A percentile compares a stretch with the other conserved stretches of the same genome.
phyloP scores from a whole-genome alignment of 176 grass and related monocot species.

The Elymus sibiricus region DNA sequence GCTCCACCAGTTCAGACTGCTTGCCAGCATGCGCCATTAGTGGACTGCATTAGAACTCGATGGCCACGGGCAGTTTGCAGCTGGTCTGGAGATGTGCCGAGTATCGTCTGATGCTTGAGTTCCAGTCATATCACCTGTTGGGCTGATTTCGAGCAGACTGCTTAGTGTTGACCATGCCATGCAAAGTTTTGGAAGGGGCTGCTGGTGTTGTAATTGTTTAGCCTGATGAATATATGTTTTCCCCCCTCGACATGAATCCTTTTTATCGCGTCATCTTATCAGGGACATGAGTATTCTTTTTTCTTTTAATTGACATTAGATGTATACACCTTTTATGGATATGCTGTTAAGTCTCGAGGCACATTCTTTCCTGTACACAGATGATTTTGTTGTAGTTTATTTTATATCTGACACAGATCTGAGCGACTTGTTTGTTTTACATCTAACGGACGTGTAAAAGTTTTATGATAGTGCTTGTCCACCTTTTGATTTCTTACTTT shows the following conservation, averaged over 20 bases:
- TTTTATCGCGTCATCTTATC: conserved; percentile 45
- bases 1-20: conserved; percentile 48
- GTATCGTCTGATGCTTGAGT: conserved; percentile 70
- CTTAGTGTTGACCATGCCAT: conserved; percentile 22
- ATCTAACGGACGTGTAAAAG: neutral
- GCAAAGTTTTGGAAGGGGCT: conserved; percentile 18
- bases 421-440: neutral
- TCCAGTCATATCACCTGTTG: neutral
- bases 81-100: conserved; percentile 90
- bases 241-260: conserved; percentile 13
- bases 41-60: conserved; percentile 92
- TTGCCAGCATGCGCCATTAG: conserved; percentile 84
- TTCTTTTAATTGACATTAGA: conserved; percentile 34
- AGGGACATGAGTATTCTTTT: conserved; percentile 43
- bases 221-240: conserved; percentile 33
- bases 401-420: conserved; percentile 16
- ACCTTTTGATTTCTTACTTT: neutral
- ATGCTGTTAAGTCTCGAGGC: conserved; percentile 38
- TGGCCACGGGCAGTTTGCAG: conserved; percentile 81
- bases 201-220: conserved; percentile 43
- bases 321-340: conserved; percentile 52
- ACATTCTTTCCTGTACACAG: conserved; percentile 51
- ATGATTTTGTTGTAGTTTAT: conserved; percentile 30
- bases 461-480: neutral
- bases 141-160: conserved; percentile 13